Evolutionary conservation across 306 rosid species (phyloP).

Genomic region (Vigna trinervia): DNA sequence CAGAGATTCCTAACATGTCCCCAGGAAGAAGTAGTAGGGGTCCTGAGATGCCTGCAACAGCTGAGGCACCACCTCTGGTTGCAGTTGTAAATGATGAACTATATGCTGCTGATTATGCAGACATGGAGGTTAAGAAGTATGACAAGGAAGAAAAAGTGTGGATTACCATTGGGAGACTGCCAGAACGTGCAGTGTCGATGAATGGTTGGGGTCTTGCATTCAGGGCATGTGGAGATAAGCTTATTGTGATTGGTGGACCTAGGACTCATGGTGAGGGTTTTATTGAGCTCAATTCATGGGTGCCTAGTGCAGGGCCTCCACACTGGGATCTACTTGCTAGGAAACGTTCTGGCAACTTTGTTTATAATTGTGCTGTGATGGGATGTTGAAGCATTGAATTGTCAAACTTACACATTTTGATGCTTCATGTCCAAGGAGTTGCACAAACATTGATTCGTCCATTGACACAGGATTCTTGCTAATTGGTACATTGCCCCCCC

Average conservation of each 20-base stretch:
- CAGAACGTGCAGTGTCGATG: conserved; percentile 78
- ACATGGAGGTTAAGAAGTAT: conserved; percentile 84
- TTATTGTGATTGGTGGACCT: conserved; percentile 90
- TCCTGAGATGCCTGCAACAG: conserved; percentile 65
- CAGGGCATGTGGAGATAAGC: conserved; percentile 87
- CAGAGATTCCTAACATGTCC: conserved; percentile 86
- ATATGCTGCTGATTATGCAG: conserved; percentile 88
- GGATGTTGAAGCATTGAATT: conserved; percentile 71
- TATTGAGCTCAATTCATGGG: conserved; percentile 92
- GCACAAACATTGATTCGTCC: conserved; percentile 57
- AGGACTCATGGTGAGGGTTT: conserved; percentile 75
- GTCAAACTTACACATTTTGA: conserved; percentile 37
- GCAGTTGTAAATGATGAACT: conserved; percentile 84
- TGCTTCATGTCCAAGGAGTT: conserved; percentile 46
- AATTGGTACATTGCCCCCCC: conserved; percentile 73
- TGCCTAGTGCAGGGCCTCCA: conserved; percentile 92
- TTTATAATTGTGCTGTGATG: conserved; percentile 98
- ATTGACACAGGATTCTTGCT: conserved; percentile 63
- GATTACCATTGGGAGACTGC: conserved; percentile 77
- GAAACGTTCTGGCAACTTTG: conserved; percentile 78
- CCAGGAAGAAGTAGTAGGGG: conserved; percentile 69
- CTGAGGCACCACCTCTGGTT: conserved; percentile 91
- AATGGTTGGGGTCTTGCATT: conserved; percentile 99
- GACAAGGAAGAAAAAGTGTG: conserved; percentile 64
- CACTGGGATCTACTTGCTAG: conserved; percentile 81